A percentile compares a stretch with the other conserved stretches of the same genome.
Evolutionary conservation across 257 asterid genomes (phyloP).

Genomic region (Solanum tarapatanum): DNA sequence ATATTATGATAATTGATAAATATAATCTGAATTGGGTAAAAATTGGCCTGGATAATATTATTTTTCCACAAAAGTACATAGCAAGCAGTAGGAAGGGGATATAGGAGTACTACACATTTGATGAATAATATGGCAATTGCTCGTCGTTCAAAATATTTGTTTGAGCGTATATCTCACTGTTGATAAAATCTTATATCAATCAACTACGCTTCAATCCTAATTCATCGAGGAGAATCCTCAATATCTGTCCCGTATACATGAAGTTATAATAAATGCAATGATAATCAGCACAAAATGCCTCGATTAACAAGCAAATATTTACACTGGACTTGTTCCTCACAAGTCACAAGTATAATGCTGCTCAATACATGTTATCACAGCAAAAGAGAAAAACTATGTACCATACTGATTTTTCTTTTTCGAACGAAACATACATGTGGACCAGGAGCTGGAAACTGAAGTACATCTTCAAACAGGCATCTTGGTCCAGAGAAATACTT

Average conservation of each 20-base stretch:
- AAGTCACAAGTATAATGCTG: not conserved
- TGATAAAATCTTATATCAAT: not conserved
- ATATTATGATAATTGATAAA: not conserved
- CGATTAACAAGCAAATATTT: not conserved
- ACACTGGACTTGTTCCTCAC: not conserved
- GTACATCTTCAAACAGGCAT: not conserved
- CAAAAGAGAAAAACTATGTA: not conserved
- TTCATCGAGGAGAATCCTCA: not conserved
- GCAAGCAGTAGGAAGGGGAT: not conserved
- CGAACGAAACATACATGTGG: not conserved
- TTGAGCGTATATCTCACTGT: not conserved
- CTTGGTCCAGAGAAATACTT: not conserved
- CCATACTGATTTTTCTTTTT: not conserved
- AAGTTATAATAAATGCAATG: not conserved
- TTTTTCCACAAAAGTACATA: not conserved
- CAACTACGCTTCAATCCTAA: not conserved
- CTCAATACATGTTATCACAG: not conserved
- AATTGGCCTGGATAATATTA: not conserved
- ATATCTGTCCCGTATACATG: not conserved
- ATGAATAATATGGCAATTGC: not conserved
- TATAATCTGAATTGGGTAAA: not conserved
- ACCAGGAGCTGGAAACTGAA: not conserved
- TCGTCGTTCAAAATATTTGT: not conserved
- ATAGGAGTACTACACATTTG: not conserved
- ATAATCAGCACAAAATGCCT: not conserved